Percentiles rank a stretch among this genome's conserved stretches.
phyloP scores from a whole-genome alignment of 495 filamentous ascomycete species.

The Trichoderma virens region DNA sequence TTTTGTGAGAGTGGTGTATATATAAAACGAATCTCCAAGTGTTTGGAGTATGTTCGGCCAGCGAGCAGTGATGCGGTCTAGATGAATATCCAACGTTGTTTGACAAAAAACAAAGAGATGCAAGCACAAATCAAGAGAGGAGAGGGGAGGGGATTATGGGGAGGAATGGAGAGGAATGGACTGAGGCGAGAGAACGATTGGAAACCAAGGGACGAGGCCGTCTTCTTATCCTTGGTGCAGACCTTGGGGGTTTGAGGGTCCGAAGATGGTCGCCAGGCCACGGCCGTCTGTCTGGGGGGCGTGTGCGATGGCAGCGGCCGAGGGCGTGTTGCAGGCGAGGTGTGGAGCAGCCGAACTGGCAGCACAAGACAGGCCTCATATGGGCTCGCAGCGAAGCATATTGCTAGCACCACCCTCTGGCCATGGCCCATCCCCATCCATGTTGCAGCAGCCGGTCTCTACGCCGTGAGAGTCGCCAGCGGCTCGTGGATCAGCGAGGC shows the following conservation, averaged over 20 bases:
- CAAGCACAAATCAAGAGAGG: not conserved
- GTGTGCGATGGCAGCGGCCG: not conserved
- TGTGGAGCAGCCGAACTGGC: not conserved
- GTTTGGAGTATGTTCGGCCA: slow-evolving; percentile 17
- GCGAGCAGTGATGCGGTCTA: slow-evolving; percentile 21
- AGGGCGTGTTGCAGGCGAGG: not conserved
- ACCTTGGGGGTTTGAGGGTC: not conserved
- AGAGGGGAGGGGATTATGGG: slow-evolving; percentile 16
- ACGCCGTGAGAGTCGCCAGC: not conserved
- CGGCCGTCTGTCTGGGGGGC: not conserved
- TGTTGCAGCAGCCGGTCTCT: too few species aligned
- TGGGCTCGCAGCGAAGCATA: too few species aligned
- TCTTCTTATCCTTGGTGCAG: slow-evolving; percentile 24
- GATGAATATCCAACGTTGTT: too few species aligned
- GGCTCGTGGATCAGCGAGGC: slow-evolving; percentile 7
- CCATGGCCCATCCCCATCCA: too few species aligned
- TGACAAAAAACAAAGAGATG: too few species aligned
- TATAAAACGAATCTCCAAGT: slow-evolving; percentile 11
- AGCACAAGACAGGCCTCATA: not conserved
- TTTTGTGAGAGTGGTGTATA: slow-evolving; percentile 13
- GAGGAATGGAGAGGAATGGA: slow-evolving; percentile 17
- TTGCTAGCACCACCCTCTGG: too few species aligned
- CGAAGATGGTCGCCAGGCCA: slow-evolving; percentile 3
- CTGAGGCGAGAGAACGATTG: slow-evolving; percentile 22
- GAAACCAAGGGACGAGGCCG: slow-evolving; percentile 26